Conservation (phyloP, 768 basidiomycete genomes). For the Russula olivacea region DNA sequence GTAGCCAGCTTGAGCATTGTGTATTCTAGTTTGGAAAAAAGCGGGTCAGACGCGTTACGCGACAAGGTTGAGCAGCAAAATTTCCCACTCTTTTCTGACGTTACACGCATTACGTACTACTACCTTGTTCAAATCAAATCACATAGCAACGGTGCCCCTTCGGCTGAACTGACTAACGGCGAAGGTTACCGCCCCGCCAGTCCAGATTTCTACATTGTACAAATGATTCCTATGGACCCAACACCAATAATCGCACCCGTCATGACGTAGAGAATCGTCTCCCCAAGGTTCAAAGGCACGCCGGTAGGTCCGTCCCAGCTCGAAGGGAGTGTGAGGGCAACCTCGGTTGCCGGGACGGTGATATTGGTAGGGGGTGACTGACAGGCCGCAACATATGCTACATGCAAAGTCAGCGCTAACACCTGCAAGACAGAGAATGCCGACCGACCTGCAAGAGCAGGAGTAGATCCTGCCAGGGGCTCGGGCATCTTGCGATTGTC, state of each 20-base stretch:
- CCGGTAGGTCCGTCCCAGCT: slow-evolving; percentile 59
- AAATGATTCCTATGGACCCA: slow-evolving; percentile 46
- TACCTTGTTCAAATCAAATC: neutral
- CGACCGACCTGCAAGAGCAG: slow-evolving; percentile 49
- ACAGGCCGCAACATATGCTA: slow-evolving; percentile 56
- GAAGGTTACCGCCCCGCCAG: neutral
- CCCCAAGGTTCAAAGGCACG: slow-evolving; percentile 40
- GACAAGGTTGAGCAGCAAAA: no score
- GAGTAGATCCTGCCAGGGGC: slow-evolving; percentile 51
- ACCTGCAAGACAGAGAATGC: neutral
- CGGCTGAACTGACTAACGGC: neutral
- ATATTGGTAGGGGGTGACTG: slow-evolving; percentile 30
- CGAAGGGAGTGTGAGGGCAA: slow-evolving; percentile 41
- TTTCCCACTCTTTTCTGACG: no score
- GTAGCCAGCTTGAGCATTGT: slow-evolving; percentile 10
- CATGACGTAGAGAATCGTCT: slow-evolving; percentile 41
- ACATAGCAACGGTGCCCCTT: slow-evolving; percentile 2
- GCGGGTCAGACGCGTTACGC: no score
- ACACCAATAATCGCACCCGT: slow-evolving; percentile 44
- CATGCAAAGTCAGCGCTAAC: neutral
- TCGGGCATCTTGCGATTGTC: slow-evolving; percentile 46
- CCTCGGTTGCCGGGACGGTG: slow-evolving; percentile 36
- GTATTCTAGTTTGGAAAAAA: neutral
- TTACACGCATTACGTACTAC: neutral
- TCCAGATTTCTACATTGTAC: slow-evolving; percentile 39